A percentile compares a stretch with the other conserved stretches of the same genome.
phyloP scores from a whole-genome alignment of 345 rosid genomes.

The Dipteronia dyeriana region DNA sequence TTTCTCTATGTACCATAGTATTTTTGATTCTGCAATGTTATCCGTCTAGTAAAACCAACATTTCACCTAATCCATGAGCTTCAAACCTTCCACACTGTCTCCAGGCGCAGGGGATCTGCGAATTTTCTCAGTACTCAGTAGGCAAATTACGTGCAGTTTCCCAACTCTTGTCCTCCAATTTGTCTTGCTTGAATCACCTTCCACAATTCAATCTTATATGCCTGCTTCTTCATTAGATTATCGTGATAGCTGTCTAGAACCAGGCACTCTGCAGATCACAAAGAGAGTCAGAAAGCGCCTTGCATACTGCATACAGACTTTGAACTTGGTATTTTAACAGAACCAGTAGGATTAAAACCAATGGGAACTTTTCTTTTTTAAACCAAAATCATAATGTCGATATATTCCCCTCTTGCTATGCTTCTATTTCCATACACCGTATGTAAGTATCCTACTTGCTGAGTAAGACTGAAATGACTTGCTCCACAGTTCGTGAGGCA shows the following conservation, averaged over 20 bases:
- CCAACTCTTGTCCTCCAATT: background rate
- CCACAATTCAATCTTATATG: background rate
- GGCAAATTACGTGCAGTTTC: too few species aligned
- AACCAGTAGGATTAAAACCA: background rate
- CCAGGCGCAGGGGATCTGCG: too few species aligned
- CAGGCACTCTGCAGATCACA: background rate
- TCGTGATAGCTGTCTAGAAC: background rate
- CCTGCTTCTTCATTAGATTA: background rate
- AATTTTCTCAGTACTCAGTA: too few species aligned
- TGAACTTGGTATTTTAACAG: background rate
- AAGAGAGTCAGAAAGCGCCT: background rate
- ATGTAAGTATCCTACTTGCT: background rate
- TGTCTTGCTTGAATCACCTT: background rate
- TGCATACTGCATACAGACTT: background rate
- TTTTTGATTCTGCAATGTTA: background rate
- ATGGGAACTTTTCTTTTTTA: background rate
- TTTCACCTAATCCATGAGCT: too few species aligned
- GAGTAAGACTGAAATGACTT: constrained; percentile 29
- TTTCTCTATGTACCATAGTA: background rate
- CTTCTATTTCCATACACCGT: background rate
- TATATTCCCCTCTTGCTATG: background rate
- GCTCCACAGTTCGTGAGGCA: constrained; percentile 27
- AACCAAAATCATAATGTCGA: too few species aligned
- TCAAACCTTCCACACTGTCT: too few species aligned
- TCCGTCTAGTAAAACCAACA: background rate